phyloP scores from a whole-genome alignment of 225 moss, liverwort and hornwort genomes.

The Marchantia polymorpha region DNA sequence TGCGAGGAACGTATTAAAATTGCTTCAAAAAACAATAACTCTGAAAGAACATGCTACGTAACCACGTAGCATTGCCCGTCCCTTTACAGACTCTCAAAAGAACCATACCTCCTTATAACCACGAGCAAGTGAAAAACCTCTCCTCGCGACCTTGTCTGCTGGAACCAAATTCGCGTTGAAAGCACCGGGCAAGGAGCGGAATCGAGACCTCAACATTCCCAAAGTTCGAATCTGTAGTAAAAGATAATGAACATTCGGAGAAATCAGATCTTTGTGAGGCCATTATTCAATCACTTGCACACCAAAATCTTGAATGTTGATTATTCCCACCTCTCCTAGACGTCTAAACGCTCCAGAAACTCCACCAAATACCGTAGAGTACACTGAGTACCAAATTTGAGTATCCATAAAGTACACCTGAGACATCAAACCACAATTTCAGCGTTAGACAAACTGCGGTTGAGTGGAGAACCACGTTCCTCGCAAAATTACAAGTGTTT shows the following conservation, averaged over 20 bases:
- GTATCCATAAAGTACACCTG: slow-evolving; percentile 99
- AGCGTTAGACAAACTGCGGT: background rate
- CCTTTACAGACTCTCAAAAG: background rate
- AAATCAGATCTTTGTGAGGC: background rate
- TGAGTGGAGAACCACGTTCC: too few species aligned
- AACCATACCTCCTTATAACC: slow-evolving; percentile 68
- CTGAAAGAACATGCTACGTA: background rate
- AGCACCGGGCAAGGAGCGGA: slow-evolving; percentile 88
- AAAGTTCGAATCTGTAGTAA: slow-evolving; percentile 72
- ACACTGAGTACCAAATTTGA: slow-evolving; percentile 98
- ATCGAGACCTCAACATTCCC: slow-evolving; percentile 90
- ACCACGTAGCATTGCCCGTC: background rate
- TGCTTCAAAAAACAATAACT: background rate
- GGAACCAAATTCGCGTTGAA: slow-evolving; percentile 88
- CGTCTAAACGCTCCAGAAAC: slow-evolving; percentile 84
- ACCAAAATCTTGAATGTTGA: background rate
- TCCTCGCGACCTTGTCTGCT: slow-evolving; percentile 57
- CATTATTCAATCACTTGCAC: background rate
- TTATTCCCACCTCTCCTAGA: slow-evolving; percentile 70
- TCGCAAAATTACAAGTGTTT: too few species aligned
- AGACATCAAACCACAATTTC: background rate
- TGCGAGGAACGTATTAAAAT: background rate
- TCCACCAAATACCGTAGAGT: slow-evolving; percentile 85
- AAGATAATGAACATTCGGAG: background rate
- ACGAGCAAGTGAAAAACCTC: slow-evolving; percentile 61